phyloP scores from a whole-genome alignment of 2,329 filamentous ascomycete species.

The Aspergillus felis region DNA sequence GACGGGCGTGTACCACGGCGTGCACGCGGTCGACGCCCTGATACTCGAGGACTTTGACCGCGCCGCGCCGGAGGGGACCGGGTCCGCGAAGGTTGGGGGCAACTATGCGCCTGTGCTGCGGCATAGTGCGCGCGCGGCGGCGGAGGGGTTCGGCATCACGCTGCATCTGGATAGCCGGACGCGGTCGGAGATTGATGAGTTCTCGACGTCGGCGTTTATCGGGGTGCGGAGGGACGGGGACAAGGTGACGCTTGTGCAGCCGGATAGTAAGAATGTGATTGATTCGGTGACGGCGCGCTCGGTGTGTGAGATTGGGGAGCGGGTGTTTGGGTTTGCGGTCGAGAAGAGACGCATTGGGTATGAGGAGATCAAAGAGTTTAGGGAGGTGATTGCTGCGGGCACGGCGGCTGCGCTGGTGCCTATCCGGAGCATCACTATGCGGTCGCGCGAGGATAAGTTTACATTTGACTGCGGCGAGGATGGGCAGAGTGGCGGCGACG shows the following conservation, averaged over 20 bases:
- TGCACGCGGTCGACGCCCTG: constrained; percentile 78
- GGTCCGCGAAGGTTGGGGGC: constrained; percentile 88
- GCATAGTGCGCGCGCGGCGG: constrained; percentile 76
- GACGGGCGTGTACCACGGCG: constrained; percentile 90
- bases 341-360: constrained; percentile 66
- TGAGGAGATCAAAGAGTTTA: constrained; percentile 59
- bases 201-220: constrained; percentile 90
- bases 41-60: constrained; percentile 93
- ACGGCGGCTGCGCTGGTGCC: constrained; percentile 90
- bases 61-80: constrained; percentile 84
- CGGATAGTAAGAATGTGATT: constrained; percentile 83
- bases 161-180: constrained; percentile 85
- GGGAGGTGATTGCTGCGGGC: constrained; percentile 85
- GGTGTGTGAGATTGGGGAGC: constrained; percentile 65
- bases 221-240: constrained; percentile 63
- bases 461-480: constrained; percentile 45
- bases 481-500: constrained; percentile 55
- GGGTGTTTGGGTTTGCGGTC: constrained; percentile 76
- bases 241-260: constrained; percentile 72
- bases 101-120: constrained; percentile 92
- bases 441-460: constrained; percentile 54
- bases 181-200: constrained; percentile 87
- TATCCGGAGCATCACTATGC: constrained; percentile 82
- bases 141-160: constrained; percentile 86
- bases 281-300: constrained; percentile 80